A percentile compares a stretch with the other conserved stretches of the same genome.
Conservation (phyloP, 306 rosid genomes). For the Inga leiocalycina region DNA sequence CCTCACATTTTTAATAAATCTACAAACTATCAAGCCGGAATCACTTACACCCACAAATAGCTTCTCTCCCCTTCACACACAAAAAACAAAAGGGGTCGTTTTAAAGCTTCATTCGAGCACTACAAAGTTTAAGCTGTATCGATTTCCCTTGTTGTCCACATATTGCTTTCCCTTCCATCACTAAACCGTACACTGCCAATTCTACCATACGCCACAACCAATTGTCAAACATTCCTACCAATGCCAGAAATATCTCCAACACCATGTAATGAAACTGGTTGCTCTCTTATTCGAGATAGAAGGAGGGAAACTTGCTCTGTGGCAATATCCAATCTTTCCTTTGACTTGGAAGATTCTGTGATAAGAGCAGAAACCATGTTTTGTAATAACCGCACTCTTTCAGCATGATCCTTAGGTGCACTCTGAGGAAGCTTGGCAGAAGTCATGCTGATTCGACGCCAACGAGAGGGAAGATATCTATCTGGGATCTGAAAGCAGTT, state of each 20-base stretch:
- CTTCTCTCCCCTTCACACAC: constrained; percentile 6
- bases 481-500: constrained; percentile 97
- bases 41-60: constrained; percentile 28
- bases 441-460: constrained; percentile 81
- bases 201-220: constrained; percentile 12
- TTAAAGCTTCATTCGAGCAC: constrained; percentile 16
- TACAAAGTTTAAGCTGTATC: constrained; percentile 4
- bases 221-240: constrained; percentile 56
- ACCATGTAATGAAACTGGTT: constrained; percentile 68
- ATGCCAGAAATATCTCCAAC: constrained; percentile 58
- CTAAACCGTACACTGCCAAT: constrained; percentile 21
- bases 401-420: constrained; percentile 62
- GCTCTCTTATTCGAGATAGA: constrained; percentile 74
- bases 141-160: constrained; percentile 25
- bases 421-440: constrained; percentile 64
- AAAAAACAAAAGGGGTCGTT: neutral
- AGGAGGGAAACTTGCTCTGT: constrained; percentile 78
- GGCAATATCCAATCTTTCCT: constrained; percentile 80
- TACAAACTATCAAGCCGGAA: constrained; percentile 34
- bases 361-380: constrained; percentile 77
- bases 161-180: constrained; percentile 11
- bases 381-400: constrained; percentile 74
- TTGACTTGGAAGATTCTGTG: constrained; percentile 84
- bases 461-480: constrained; percentile 85
- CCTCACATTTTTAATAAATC: constrained; percentile 30